A percentile compares a stretch with the other conserved stretches of the same genome.
phyloP scores from a whole-genome alignment of 1,284 basidiomycete genomes.

The Peniophora sp. region DNA sequence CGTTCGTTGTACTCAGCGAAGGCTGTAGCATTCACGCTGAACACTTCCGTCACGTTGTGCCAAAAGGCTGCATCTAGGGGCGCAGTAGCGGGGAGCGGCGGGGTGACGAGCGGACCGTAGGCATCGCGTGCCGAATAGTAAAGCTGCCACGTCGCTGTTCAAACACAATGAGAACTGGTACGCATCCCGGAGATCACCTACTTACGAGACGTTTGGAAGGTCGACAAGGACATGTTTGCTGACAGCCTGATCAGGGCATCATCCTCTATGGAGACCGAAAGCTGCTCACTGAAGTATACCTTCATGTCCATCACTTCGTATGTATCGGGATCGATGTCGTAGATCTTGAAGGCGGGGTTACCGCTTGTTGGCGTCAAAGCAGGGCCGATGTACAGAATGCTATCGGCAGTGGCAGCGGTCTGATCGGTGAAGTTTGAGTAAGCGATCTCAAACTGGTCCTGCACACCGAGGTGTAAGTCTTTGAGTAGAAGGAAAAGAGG shows the following conservation, averaged over 20 bases:
- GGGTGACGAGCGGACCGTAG: constrained; percentile 37
- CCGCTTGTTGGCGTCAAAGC: constrained; percentile 49
- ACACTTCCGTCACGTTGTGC: constrained; percentile 52
- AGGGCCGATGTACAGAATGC: constrained; percentile 41
- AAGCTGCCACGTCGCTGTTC: constrained; percentile 41
- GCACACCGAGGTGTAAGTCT: neutral
- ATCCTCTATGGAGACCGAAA: neutral
- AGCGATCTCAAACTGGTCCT: constrained; percentile 50
- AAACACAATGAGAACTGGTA: constrained; percentile 2
- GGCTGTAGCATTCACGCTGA: constrained; percentile 37
- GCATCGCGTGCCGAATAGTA: constrained; percentile 49
- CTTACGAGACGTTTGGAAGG: constrained; percentile 28
- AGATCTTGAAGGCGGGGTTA: constrained; percentile 45
- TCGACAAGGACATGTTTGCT: constrained; percentile 30
- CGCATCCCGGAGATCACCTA: constrained; percentile 1
- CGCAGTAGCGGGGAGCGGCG: constrained; percentile 13
- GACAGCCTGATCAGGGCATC: neutral
- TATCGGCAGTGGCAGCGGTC: constrained; percentile 39
- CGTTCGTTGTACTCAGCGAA: constrained; percentile 38
- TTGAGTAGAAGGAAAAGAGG: too few relatives aligned
- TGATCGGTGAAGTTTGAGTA: constrained; percentile 47
- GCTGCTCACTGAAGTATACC: constrained; percentile 30
- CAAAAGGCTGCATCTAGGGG: constrained; percentile 44
- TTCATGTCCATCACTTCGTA: constrained; percentile 43
- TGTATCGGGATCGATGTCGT: constrained; percentile 45